Base-by-base conservation (phyloP, 768 basidiomycete species). In the Hypsizygus marmoreus region DNA sequence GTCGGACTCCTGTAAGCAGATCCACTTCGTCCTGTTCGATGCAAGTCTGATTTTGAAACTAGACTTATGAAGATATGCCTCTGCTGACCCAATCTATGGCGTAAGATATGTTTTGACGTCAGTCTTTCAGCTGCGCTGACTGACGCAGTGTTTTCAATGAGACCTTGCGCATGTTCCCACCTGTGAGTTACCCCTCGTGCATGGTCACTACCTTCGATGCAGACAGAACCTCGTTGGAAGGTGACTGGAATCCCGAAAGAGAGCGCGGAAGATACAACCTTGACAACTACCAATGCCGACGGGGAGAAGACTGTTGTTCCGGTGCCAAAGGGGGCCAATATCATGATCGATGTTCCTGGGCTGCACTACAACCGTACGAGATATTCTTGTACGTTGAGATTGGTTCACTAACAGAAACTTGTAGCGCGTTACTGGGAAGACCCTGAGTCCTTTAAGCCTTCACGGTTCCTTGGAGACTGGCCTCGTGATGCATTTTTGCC, bases 361-460 rank as follows among this genome's bases (percentile, higher is more conserved):
- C 45, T 79, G 22, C 79, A 80, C 50, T 71, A 79, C 47, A 80
- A 80, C 54, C 76, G 78, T 79, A 60, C 26, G 74, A 14, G 26
- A 23, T 3, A 30, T 17, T 26, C 36, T 25, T 8, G 17, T 7
- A 20, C 13, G 19, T 20, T 43, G 16, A 38, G 26, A 23, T 29
- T 16, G 25, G 33, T n/a, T 12, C 19, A 13, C 26, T 47, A 23
- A n/a, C n/a, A n/a, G n/a, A n/a, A n/a, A n/a, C n/a, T n/a, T 31
- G 20, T 39, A 81, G 80, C 80, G 20, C 70, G 71, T 26, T 80
- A 80, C 55, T 82, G 81, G 80, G 60, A 74, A 39, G 70, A 81
- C 33, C 80, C 81, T 3, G 50, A 74, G 23, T 53, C 53, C 6
- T 82, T 80, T 60, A 68, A 66, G 30, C 66, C 66, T 19, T 66